Conservation (phyloP, 225 moss, liverwort and hornwort genomes). For the Anthoceros angustus region DNA sequence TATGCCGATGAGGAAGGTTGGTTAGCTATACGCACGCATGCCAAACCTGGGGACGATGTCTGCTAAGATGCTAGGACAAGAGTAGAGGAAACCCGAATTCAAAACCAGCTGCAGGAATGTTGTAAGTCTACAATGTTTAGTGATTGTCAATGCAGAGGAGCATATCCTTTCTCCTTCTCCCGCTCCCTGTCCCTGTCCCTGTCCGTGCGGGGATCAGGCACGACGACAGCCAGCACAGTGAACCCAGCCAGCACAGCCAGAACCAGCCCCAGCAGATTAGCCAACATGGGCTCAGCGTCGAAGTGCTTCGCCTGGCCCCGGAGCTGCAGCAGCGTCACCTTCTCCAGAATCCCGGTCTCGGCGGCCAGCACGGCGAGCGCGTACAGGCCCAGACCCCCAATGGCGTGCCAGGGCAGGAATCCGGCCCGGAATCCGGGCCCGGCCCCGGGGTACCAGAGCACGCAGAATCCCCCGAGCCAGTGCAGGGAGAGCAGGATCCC, state of each 20-base stretch:
- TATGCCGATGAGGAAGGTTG: too few relatives aligned
- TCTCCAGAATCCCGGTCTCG: slow-evolving; percentile 61
- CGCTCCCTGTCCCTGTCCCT: too few relatives aligned
- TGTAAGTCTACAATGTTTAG: too few relatives aligned
- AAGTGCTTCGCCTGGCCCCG: slow-evolving; percentile 29
- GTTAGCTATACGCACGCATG: too few relatives aligned
- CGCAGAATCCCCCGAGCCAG: slow-evolving; percentile 64
- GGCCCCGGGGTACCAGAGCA: slow-evolving; percentile 64
- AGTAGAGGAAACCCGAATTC: too few relatives aligned
- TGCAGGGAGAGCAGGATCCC: slow-evolving; percentile 49
- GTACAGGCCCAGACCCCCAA: slow-evolving; percentile 38
- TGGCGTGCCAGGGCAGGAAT: slow-evolving; percentile 71
- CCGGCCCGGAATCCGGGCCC: slow-evolving; percentile 32
- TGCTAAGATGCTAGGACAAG: too few relatives aligned
- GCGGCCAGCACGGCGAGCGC: slow-evolving; percentile 42
- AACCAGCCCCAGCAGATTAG: slow-evolving; percentile 39
- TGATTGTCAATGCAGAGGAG: slow-evolving; percentile 36
- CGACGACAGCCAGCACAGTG: slow-evolving; percentile 37
- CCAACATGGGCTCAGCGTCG: slow-evolving; percentile 40
- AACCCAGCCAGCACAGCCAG: slow-evolving; percentile 37
- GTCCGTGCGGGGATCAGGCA: slow-evolving; percentile 46
- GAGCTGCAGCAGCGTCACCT: slow-evolving; percentile 67
- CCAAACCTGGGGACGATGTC: too few relatives aligned
- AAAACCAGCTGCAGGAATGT: too few relatives aligned
- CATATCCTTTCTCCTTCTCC: slow-evolving; percentile 57